Base-by-base conservation (phyloP, 2,329 filamentous ascomycete genomes). In the Epichloe elymi region DNA sequence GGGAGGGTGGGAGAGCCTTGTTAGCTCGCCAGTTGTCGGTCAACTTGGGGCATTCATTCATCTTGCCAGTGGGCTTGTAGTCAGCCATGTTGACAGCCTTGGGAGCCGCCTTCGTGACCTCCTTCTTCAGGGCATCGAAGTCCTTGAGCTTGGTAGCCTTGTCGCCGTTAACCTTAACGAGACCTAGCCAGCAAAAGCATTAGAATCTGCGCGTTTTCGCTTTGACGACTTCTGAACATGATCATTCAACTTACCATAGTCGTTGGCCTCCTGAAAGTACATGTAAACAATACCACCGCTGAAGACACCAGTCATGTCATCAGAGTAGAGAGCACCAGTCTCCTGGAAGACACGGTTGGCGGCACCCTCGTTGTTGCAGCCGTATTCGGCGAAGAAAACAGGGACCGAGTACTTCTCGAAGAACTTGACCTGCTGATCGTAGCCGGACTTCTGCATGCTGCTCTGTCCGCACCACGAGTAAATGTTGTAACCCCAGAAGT, bases 401-500 rank as follows among this genome's bases (percentile, higher is more conserved):
- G 93, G 93, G 3, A 97, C 88, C 10, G 87, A 88, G 77, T 93
- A 98, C 65, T 84, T 80, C 53, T 75, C 68, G 74, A 96, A 98
- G 72, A 96, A 91, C 58, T 87, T 69, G 59, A 89, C 89, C 67
- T 91, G 86, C 51, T 82, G 76, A 57, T 84, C 75, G 71, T 90
- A 98, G 50, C 88, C 88, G 3, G 93, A 96, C 53, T 75, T 65
- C 37, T 74, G 64, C 73, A 85, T 93, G 61, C 74, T 80, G 63
- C 87, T 95, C 60, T 90, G 69, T 59, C 91, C 93, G 67, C 93
- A 98, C 93, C 93, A 98, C 49, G 90, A 95, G 79, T 98, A 98
- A 73, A 97, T 95, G 78, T 98, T 98, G 84, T 97, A 97, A 53
- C 93, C 93, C 87, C 90, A 98, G 76, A 94, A 97, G 71, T 98